Percentiles rank a stretch among this genome's conserved stretches.
Conservation (phyloP, 2,329 filamentous ascomycete species). For the Oidium heveae region DNA sequence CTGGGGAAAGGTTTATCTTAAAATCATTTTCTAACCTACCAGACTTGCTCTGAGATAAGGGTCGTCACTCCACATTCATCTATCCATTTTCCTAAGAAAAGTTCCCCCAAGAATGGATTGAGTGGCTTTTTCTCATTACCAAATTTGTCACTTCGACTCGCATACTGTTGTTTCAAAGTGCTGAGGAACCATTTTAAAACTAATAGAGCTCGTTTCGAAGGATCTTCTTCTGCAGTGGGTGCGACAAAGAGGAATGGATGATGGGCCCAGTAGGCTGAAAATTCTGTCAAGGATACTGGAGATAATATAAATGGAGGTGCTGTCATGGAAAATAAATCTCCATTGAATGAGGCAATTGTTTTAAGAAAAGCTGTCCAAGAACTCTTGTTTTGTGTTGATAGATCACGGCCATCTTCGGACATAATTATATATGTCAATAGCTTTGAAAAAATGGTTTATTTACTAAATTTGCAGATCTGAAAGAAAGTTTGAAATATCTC, state of each 20-base stretch:
- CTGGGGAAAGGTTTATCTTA: no score
- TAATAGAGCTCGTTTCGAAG: conserved; percentile 56
- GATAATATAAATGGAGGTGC: conserved; percentile 66
- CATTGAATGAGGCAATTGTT: conserved; percentile 62
- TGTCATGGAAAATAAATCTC: conserved; percentile 56
- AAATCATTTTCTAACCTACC: conserved; percentile 17
- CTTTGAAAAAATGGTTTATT: neutral
- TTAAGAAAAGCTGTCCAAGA: conserved; percentile 14
- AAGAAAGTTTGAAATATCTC: no score
- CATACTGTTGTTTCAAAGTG: conserved; percentile 67
- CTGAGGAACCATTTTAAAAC: conserved; percentile 95
- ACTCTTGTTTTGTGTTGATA: conserved; percentile 12
- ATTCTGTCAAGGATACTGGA: conserved; percentile 53
- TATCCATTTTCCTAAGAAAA: conserved; percentile 80
- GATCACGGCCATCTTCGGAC: conserved; percentile 11
- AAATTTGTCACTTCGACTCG: conserved; percentile 44
- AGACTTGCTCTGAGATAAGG: conserved; percentile 84
- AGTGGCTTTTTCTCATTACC: conserved; percentile 95
- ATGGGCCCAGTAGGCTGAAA: conserved; percentile 63
- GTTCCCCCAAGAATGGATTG: conserved; percentile 85
- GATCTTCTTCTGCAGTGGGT: conserved; percentile 52
- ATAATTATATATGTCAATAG: conserved; percentile 4
- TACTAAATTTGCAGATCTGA: neutral
- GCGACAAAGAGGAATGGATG: conserved; percentile 58
- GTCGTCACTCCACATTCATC: conserved; percentile 60